Evolutionary conservation across 768 basidiomycete genomes (phyloP).

Genomic region (Mycena venus): DNA sequence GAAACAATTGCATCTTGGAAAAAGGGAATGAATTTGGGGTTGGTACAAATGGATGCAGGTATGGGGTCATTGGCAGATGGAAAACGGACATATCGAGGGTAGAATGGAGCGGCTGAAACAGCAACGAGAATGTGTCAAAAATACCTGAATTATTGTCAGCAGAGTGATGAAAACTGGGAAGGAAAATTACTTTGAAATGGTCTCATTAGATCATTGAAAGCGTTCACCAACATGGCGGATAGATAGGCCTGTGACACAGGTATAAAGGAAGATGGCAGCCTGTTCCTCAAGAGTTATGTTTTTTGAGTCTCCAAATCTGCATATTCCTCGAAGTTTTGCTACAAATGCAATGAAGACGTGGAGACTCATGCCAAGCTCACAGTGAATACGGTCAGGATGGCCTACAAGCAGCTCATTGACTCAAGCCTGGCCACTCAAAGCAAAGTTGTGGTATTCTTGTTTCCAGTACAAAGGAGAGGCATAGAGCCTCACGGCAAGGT

Average conservation of each 20-base stretch:
- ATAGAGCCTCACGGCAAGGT: not conserved
- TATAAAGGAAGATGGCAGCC: constrained; percentile 44
- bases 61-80: constrained; percentile 26
- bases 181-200: constrained; percentile 32
- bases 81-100: constrained; percentile 37
- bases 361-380: not conserved
- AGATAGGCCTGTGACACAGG: constrained; percentile 37
- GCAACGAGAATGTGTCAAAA: constrained; percentile 42
- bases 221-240: constrained; percentile 37
- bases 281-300: constrained; percentile 34
- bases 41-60: constrained; percentile 38
- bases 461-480: not conserved
- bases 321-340: not conserved
- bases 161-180: not conserved
- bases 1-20: constrained; percentile 45
- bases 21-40: constrained; percentile 49
- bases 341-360: not conserved
- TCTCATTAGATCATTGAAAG: constrained; percentile 27
- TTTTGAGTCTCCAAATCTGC: not conserved
- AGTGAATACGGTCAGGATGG: not conserved
- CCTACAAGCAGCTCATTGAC: not conserved
- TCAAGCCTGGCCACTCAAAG: not conserved
- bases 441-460: not conserved
- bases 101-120: constrained; percentile 44
- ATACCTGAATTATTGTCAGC: constrained; percentile 39